Evolutionary conservation across 2,329 filamentous ascomycete species (phyloP), one percentile per base, ranked within the genome.

Genomic region (Diaporthe citri): DNA sequence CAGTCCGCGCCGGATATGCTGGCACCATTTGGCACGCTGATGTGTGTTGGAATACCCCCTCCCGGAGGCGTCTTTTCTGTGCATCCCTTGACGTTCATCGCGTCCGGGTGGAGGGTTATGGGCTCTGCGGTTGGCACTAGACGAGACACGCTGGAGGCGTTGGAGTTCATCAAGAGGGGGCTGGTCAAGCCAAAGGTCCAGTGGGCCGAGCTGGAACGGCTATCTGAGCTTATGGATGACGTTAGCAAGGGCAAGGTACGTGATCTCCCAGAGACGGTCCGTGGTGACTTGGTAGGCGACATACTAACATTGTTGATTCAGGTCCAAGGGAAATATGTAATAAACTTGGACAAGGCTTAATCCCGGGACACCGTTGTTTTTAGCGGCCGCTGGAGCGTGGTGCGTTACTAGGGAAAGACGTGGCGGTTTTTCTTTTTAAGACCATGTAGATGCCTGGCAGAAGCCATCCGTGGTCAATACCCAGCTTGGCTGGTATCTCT

Each of bases 1-100:
- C 79, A 84, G 72, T 77, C 78, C 1, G 82, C 81, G 0, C 75
- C 85, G 55, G 80, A 81, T 22, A 80, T 83, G 75, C 76, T 85
- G 25, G 82, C 79, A 1, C 81, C 81, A 1, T 86, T 85, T 51
- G 84, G 85, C 0, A 84, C 83, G 0, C 74, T 85, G 20, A 83
- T 87, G 60, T 84, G 84, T 25, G 82, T 86, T 1, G 83, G 81
- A 4, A 83, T 86, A 8, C 78, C 81, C 2, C 80, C 83, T 0
- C 80, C 79, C 0, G 76, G 79, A 48, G 72, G 77, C 41, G 73
- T 76, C 1, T 77, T 82, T 20, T 75, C 51, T 5, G 75, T 86
- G 6, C 83, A 85, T 64, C 85, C 85, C 3, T 55, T 83, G 0
- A 79, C 76, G 12, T 77, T 86, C 1, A 83, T 86, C 17, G 80